Conservation (phyloP, 192 early-diverging fungal genomes). For the Backusella tuberculispora region DNA sequence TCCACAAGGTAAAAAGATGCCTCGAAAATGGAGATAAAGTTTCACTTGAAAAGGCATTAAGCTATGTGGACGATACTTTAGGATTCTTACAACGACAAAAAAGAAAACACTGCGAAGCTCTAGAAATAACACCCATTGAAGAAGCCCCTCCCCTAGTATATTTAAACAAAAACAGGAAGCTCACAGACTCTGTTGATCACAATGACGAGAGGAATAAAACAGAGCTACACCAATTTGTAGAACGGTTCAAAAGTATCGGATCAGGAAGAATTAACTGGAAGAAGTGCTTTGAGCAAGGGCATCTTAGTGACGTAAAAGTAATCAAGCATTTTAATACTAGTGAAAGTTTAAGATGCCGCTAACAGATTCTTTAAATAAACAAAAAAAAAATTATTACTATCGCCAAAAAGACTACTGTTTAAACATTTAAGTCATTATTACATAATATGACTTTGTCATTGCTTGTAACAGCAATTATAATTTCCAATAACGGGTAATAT, state of each 20-base stretch:
- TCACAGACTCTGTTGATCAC: too few species aligned
- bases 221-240: too few species aligned
- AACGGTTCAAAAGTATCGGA: not conserved
- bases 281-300: constrained; percentile 15
- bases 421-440: constrained; percentile 9
- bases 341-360: constrained; percentile 10
- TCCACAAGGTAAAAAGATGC: constrained; percentile 17
- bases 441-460: constrained; percentile 16
- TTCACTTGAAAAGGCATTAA: constrained; percentile 5
- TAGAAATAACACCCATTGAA: constrained; percentile 20
- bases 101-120: constrained; percentile 19
- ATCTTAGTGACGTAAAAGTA: not conserved
- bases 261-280: constrained; percentile 13
- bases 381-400: too few species aligned
- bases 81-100: constrained; percentile 5
- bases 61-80: constrained; percentile 17
- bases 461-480: constrained; percentile 22
- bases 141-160: constrained; percentile 13
- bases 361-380: constrained; percentile 18
- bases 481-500: constrained; percentile 18
- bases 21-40: constrained; percentile 13
- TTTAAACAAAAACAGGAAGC: too few species aligned
- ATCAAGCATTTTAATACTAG: constrained; percentile 15
- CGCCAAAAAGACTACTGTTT: too few species aligned
- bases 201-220: too few species aligned